Conservation (phyloP, 768 basidiomycete genomes). For the Leccinum arenicola region DNA sequence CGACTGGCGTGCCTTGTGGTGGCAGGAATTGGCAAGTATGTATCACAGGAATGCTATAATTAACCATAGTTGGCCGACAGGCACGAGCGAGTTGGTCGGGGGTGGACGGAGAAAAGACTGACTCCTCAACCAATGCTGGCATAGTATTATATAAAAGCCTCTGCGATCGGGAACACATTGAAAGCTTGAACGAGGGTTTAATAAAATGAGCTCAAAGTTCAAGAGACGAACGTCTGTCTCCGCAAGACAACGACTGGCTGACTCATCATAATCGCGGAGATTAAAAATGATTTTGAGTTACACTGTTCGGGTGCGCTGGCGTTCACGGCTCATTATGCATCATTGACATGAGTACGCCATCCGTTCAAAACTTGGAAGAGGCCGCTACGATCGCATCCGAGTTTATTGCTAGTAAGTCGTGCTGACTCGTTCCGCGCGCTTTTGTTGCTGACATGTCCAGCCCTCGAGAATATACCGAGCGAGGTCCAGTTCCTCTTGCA, state of each 20-base stretch:
- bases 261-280: slow-evolving; percentile 25
- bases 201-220: not conserved
- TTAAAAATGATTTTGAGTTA: slow-evolving; percentile 15
- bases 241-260: not conserved
- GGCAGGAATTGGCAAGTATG: not conserved
- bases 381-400: slow-evolving; percentile 49
- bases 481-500: slow-evolving; percentile 48
- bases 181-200: not conserved
- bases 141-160: not conserved
- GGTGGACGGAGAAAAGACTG: not conserved
- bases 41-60: not conserved
- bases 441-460: slow-evolving; percentile 21
- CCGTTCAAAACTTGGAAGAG: slow-evolving; percentile 43
- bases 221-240: no score
- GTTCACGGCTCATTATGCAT: slow-evolving; percentile 9
- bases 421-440: not conserved
- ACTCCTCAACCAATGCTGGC: not conserved
- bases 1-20: slow-evolving; percentile 7
- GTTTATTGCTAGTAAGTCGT: slow-evolving; percentile 44
- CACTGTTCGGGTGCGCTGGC: not conserved
- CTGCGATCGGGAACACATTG: not conserved
- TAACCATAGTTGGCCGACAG: not conserved
- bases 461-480: slow-evolving; percentile 48
- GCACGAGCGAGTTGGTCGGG: not conserved
- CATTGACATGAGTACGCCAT: slow-evolving; percentile 28